Evolutionary conservation across 345 rosid species (phyloP), one percentile per base, ranked within the genome.

Genomic region (Bretschneidera sinensis): DNA sequence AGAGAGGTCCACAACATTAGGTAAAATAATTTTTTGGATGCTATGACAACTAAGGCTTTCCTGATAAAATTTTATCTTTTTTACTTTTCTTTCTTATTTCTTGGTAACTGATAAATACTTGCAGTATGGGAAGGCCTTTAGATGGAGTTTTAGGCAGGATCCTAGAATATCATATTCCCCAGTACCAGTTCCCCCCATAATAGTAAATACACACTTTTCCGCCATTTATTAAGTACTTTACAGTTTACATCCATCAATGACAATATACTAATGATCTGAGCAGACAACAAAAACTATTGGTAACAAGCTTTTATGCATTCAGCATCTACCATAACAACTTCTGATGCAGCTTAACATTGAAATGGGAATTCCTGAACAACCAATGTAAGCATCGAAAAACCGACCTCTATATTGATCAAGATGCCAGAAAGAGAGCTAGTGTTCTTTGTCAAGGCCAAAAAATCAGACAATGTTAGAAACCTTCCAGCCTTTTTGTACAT

Each of bases 361-460:
- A 39, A 39, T 39, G 1, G 9, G 10, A 39, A 39, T 13, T 5
- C n/a, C 4, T 9, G 45, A 39, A 28, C 33, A 28, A 28, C 33
- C 8, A 28, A 39, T 39, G 43, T 39, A 61, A 60, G 24, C 61
- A 11, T 20, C 35, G 9, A 19, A 69, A 55, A 69, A 73, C 81
- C 74, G 64, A 94, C 99, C 92, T 90, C 97, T 54, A 90, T 81
- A 73, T 81, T 68, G 68, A 94, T 83, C 76, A 87, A 77, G 75
- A 90, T 79, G 54, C 97, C 92, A 9, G 83, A 70, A 66, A 94
- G 82, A 58, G 97, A 75, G 70, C 66, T 78, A 49, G 85, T 28
- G 51, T 72, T 84, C 64, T 74, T 88, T 24, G 95, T 82, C 86
- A 87, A 33, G 39, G 39, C 73, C 48, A 94, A 73, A 74, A 94